A percentile compares a stretch with the other conserved stretches of the same genome.
Evolutionary conservation across 2,329 filamentous ascomycete species (phyloP).

Genomic region (Talaromyces sp.): DNA sequence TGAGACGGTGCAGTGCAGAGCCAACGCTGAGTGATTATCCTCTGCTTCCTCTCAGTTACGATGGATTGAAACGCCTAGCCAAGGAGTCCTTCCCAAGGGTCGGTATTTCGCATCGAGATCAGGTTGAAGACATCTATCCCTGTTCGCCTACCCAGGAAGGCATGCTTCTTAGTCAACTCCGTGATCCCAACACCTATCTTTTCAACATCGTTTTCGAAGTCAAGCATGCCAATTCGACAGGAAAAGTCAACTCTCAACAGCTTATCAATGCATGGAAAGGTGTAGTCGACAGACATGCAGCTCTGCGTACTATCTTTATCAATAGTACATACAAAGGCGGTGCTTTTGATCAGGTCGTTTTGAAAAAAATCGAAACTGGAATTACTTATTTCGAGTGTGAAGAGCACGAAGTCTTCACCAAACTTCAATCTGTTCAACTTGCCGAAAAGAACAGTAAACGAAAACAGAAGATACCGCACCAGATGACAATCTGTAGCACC

Average conservation of each 20-base stretch:
- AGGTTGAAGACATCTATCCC: constrained; percentile 38
- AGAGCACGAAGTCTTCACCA: constrained; percentile 18
- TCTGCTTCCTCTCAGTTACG: constrained; percentile 42
- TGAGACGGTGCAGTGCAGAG: constrained; percentile 21
- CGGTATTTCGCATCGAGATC: constrained; percentile 24
- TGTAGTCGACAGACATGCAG: constrained; percentile 7
- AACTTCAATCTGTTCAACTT: constrained; percentile 6
- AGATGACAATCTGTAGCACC: constrained; percentile 31
- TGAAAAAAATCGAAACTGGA: constrained; percentile 22
- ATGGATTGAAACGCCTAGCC: constrained; percentile 35
- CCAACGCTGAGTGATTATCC: constrained; percentile 43
- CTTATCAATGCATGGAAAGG: constrained; percentile 16
- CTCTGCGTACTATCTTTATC: constrained; percentile 21
- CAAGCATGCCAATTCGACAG: constrained; percentile 11
- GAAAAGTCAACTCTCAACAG: constrained; percentile 25
- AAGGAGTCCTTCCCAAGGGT: constrained; percentile 32
- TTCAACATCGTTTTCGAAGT: constrained; percentile 36
- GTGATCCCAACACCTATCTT: constrained; percentile 36
- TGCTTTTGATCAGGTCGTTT: constrained; percentile 34
- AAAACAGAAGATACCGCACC: constrained; percentile 27
- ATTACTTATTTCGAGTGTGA: constrained; percentile 27
- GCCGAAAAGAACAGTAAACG: constrained; percentile 25
- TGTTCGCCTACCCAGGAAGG: constrained; percentile 39
- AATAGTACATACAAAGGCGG: constrained; percentile 31
- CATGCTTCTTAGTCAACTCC: constrained; percentile 41